Base-by-base conservation (phyloP, 1,284 basidiomycete species). In the Phylloboletellus chloephorus region DNA sequence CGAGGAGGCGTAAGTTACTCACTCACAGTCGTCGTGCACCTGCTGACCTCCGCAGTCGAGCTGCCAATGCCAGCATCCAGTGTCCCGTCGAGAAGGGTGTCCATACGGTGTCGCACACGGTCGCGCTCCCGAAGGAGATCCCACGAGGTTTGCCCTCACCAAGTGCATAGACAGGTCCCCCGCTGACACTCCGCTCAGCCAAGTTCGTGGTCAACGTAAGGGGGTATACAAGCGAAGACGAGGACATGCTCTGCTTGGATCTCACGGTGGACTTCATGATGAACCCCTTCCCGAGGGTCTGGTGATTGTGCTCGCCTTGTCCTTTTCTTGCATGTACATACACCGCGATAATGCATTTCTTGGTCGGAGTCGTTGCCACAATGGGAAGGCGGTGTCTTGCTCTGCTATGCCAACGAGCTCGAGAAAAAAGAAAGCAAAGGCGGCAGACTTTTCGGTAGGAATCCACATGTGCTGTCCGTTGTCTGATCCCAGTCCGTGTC, bases 121-220 rank as follows among this genome's bases (percentile, higher is more conserved):
- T 95, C 38, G 71, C 74, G 7, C 69, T 96, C 10, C 93, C 93
- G 9, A 85, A 74, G 53, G 90, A 96, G 67, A 93, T 97, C 42
- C 93, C 93, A 2, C 74, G 69, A 63, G 90, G 92, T 89, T 47
- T 43, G 78, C 59, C 11, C 30, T 12, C n/a, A n/a, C 35, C 38
- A 7, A 44, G 21, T 29, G 21, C 35, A 13, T 5, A 17, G 15
- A n/a, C 20, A 15, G n/a, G 22, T 19, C 35, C 33, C 37, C 17
- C 20, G 20, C 42, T 50, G 45, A 56, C 31, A 15, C 16, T 21
- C 32, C 40, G 4, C 31, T 41, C 17, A 93, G 95, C 91, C 66
- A 95, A 91, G 63, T 97, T 97, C 68, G 65, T 56, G 7, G 79
- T 98, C 40, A 62, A 73, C 31, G 78, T 94, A 16, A 61, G 67